Evolutionary conservation across 2,329 filamentous ascomycete species (phyloP), one percentile per base, ranked within the genome.

Genomic region (Aureobasidium melanogenum): DNA sequence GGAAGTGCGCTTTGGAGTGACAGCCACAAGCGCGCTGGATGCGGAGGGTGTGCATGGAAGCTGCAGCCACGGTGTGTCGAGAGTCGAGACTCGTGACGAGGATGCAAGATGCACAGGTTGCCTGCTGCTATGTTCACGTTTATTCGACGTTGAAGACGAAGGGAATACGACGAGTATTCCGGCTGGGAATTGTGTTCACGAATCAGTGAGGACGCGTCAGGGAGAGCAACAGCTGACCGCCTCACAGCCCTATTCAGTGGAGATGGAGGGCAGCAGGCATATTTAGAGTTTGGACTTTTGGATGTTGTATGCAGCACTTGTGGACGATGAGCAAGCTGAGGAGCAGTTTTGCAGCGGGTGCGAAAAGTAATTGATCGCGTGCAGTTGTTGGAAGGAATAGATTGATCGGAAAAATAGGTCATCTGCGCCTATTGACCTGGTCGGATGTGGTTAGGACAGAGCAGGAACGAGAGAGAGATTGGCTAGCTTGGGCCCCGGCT

Each of bases 51-150:
- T 39, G 55, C 43, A 58, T 39, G 43, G 15, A 36, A 36, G 43
- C 55, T 48, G 55, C 55, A 58, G 55, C 55, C 32, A 58, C 55
- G 22, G 17, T 14, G 5, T 58, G 55, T 48, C 43, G n/a, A n/a
- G n/a, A n/a, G n/a, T 30, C 28, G 26, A 38, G 32, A 22, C 28
- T 36, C 22, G 43, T 48, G 43, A 58, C 55, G 43, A 58, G 43
- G 44, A 58, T 38, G 43, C 55, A 58, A 24, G 43, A 48, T 28
- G 43, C 32, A 58, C 30, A 12, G 32, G 26, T 15, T 54, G 24
- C 7, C 28, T 28, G 19, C 14, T 17, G 34, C 22, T 19, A 17
- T 8, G 12, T 14, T 30, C 30, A 39, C 32, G 30, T 15, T 19
- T 8, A 48, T 7, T 9, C 1, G 39, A 58, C 30, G 19, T 14